These are phyloP conservation scores for Limnanthes douglasii DNA, from an alignment of 345 rosid genomes.

Conservation along the genomic window DNA sequence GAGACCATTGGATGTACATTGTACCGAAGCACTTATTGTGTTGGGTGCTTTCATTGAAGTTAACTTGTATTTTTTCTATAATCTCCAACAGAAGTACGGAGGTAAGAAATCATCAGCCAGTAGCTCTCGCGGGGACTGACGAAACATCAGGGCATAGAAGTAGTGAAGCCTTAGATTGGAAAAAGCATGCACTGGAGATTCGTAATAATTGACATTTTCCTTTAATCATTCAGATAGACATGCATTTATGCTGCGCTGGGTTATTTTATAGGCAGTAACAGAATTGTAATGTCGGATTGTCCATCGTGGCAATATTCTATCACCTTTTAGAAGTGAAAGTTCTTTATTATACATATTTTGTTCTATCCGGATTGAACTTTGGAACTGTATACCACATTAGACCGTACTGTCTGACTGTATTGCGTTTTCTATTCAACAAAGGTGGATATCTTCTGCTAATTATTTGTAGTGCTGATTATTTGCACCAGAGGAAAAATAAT, in stretches of 20 bases:
- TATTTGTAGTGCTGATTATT: slow-evolving; percentile 4
- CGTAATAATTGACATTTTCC: slow-evolving; percentile 13
- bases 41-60: too few relatives aligned
- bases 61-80: too few relatives aligned
- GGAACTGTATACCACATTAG: slow-evolving; percentile 10
- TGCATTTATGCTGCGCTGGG: slow-evolving; percentile 15
- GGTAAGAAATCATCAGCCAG: slow-evolving; percentile 20
- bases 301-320: slow-evolving; percentile 9
- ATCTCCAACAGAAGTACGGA: slow-evolving; percentile 23
- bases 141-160: slow-evolving; percentile 4
- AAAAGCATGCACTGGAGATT: slow-evolving; percentile 12
- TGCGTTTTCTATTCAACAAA: neutral
- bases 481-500: too few relatives aligned
- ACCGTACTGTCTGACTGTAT: neutral
- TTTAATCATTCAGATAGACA: slow-evolving; percentile 8
- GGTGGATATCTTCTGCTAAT: neutral
- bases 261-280: slow-evolving; percentile 14
- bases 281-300: slow-evolving; percentile 10
- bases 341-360: slow-evolving; percentile 13
- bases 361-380: slow-evolving; percentile 9
- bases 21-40: neutral
- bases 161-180: slow-evolving; percentile 10
- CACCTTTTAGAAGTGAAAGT: slow-evolving; percentile 10
- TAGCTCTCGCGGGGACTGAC: slow-evolving; percentile 34
- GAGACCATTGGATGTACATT: neutral